Evolutionary conservation across 2,329 filamentous ascomycete genomes (phyloP).

Genomic region (Diaporthe longicolla): DNA sequence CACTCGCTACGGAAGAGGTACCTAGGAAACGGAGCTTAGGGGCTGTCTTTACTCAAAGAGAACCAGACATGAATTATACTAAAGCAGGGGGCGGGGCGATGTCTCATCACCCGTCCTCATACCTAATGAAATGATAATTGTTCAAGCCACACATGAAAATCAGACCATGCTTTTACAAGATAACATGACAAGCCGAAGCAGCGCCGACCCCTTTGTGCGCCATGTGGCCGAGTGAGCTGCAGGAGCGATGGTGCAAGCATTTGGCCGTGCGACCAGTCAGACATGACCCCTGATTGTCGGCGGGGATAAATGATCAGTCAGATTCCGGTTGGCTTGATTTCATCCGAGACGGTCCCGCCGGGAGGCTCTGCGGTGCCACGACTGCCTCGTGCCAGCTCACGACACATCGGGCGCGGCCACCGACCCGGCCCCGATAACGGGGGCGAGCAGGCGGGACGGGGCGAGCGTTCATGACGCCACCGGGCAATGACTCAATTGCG

Average conservation of each 20-base stretch:
- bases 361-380: slow-evolving; percentile 1
- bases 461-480: slow-evolving; percentile 23
- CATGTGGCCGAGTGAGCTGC: neutral
- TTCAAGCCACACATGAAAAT: slow-evolving; percentile 13
- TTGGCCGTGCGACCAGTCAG: neutral
- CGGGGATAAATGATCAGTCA: neutral
- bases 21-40: slow-evolving; percentile 30
- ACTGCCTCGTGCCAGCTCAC: slow-evolving; percentile 2
- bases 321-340: neutral
- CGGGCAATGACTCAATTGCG: slow-evolving; percentile 2
- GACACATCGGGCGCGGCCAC: neutral
- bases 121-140: slow-evolving; percentile 42
- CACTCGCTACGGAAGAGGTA: slow-evolving; percentile 38
- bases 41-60: slow-evolving; percentile 1
- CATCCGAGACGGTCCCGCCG: neutral
- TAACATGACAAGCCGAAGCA: neutral
- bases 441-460: slow-evolving; percentile 33
- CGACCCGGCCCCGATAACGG: slow-evolving; percentile 32
- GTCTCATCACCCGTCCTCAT: slow-evolving; percentile 35
- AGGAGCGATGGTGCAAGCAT: neutral
- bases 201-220: neutral
- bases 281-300: neutral
- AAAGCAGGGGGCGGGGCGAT: slow-evolving; percentile 10
- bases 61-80: slow-evolving; percentile 31
- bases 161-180: neutral